Percentiles rank a stretch among this genome's conserved stretches.
Evolutionary conservation across 1,284 basidiomycete genomes (phyloP).

Genomic region (Sporisorium scitamineum): DNA sequence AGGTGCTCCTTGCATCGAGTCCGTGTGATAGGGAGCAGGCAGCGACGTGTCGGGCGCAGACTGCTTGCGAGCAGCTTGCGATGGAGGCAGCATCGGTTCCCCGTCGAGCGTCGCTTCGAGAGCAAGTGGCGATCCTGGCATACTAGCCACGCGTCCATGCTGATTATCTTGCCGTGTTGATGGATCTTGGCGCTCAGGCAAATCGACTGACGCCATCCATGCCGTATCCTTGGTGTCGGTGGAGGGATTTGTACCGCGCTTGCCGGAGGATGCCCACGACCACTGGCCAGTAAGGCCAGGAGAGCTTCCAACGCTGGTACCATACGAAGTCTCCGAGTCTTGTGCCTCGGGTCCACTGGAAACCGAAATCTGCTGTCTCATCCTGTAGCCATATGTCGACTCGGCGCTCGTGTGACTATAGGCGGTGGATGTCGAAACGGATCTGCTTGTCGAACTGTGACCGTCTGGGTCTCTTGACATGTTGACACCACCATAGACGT

Average conservation of each 20-base stretch:
- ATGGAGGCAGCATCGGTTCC: not conserved
- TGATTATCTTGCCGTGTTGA: not conserved
- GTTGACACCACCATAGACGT: constrained; percentile 15
- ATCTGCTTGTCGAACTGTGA: constrained; percentile 25
- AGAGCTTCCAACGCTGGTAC: constrained; percentile 44
- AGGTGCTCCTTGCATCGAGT: not conserved
- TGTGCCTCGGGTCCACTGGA: constrained; percentile 34
- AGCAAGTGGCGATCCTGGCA: constrained; percentile 17
- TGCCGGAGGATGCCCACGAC: constrained; percentile 13
- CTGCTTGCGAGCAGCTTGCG: constrained; percentile 9
- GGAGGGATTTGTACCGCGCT: constrained; percentile 11
- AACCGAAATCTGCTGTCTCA: constrained; percentile 31
- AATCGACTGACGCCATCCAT: constrained; percentile 17
- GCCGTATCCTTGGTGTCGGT: constrained; percentile 15
- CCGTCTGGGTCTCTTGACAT: constrained; percentile 20
- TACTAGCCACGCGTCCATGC: constrained; percentile 1
- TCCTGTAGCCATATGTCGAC: constrained; percentile 30
- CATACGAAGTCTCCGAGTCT: constrained; percentile 46
- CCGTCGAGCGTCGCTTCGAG: constrained; percentile 18
- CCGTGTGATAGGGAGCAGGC: not conserved
- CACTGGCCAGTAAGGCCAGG: constrained; percentile 21
- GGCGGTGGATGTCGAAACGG: constrained; percentile 37
- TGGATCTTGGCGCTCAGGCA: not conserved
- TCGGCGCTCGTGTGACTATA: constrained; percentile 38
- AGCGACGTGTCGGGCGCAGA: constrained; percentile 12